A percentile compares a stretch with the other conserved stretches of the same genome.
phyloP scores from a whole-genome alignment of 2,329 filamentous ascomycete genomes.

The Phyllosticta capitalensis region DNA sequence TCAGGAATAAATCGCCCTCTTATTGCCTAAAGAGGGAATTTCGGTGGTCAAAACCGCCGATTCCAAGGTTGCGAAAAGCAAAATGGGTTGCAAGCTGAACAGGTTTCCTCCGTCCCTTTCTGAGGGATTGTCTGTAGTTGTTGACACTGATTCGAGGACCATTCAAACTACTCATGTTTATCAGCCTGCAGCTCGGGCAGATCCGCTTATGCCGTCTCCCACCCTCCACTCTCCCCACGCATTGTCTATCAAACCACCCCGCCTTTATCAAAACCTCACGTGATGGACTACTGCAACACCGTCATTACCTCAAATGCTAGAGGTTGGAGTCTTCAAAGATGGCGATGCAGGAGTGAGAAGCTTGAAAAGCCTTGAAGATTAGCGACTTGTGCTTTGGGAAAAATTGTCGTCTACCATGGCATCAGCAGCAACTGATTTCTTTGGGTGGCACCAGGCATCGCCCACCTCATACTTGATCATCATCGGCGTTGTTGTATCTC shows the following conservation, averaged over 20 bases:
- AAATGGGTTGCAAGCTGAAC: too few species aligned
- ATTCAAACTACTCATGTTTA: background rate
- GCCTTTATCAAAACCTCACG: background rate
- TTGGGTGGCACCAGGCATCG: background rate
- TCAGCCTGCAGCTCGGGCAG: background rate
- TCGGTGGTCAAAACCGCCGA: too few species aligned
- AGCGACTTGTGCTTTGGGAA: background rate
- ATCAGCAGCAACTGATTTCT: background rate
- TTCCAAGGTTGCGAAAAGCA: too few species aligned
- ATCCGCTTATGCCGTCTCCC: background rate
- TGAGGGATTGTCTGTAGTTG: too few species aligned
- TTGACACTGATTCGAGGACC: too few species aligned
- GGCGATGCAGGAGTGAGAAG: background rate
- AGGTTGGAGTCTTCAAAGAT: background rate
- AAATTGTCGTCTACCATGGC: background rate
- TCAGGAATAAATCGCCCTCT: too few species aligned
- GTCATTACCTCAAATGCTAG: background rate
- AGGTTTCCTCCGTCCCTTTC: too few species aligned
- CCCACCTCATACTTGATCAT: slow-evolving; percentile 1
- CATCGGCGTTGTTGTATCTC: background rate
- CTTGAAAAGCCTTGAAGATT: background rate
- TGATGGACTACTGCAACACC: background rate
- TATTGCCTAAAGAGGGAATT: too few species aligned
- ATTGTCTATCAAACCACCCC: background rate
- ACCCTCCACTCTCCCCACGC: background rate